These are phyloP conservation scores for Fusarium burgessii DNA, from an alignment of 2,329 filamentous ascomycete species.

Conservation along the genomic window DNA sequence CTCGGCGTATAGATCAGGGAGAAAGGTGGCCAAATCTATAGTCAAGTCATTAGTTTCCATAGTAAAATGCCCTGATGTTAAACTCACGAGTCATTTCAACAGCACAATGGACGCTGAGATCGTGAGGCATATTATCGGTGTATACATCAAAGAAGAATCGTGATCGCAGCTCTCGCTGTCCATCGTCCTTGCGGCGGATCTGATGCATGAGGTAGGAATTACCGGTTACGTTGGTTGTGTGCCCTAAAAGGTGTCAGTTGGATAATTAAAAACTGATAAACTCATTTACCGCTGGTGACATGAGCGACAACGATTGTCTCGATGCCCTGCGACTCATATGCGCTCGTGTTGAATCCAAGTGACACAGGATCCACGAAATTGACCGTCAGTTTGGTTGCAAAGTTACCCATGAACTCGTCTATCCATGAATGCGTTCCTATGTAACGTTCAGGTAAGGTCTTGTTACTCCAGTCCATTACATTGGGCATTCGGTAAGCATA, in stretches of 20 bases:
- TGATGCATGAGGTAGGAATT: not conserved
- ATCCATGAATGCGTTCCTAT: not conserved
- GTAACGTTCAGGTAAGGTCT: not conserved
- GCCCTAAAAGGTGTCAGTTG: accelerated
- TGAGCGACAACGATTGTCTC: not conserved
- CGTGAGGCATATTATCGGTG: not conserved
- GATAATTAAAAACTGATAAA: accelerated
- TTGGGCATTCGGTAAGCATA: not conserved
- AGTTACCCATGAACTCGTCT: not conserved
- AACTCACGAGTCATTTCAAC: not conserved
- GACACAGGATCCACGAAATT: not conserved
- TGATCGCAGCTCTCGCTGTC: not conserved
- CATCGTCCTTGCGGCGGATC: not conserved
- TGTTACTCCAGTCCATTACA: not conserved
- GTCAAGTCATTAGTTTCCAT: not conserved
- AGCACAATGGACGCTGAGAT: not conserved
- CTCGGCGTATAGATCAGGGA: not conserved
- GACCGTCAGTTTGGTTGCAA: not conserved
- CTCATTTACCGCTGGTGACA: not conserved
- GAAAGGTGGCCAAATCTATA: not conserved
- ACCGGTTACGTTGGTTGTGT: not conserved
- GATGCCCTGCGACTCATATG: not conserved
- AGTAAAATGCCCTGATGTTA: not conserved
- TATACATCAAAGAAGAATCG: not conserved
- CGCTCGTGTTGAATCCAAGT: not conserved